Percentiles rank a stretch among this genome's conserved stretches.
These are phyloP conservation scores for Fomitopsis betulina DNA, from an alignment of 1,284 basidiomycete genomes.

Conservation along the genomic window DNA sequence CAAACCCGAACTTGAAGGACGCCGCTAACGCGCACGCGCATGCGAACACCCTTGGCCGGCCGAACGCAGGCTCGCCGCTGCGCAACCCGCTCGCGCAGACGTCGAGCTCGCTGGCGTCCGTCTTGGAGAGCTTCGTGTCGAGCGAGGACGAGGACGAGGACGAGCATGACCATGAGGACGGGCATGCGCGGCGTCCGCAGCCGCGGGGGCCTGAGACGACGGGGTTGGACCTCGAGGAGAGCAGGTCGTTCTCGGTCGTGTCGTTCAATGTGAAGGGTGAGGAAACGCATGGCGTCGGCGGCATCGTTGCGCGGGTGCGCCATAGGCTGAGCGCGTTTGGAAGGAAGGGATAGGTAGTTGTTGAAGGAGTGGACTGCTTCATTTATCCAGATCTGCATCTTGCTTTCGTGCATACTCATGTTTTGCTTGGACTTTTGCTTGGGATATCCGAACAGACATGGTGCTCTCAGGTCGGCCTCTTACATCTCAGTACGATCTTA, in stretches of 20 bases:
- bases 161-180: background rate
- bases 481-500: background rate
- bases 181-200: background rate
- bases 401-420: background rate
- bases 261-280: conserved; percentile 3
- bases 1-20: background rate
- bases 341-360: background rate
- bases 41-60: background rate
- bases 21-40: background rate
- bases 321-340: conserved; percentile 6
- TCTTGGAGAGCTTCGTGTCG: background rate
- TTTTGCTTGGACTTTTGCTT: background rate
- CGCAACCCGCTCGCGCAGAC: background rate
- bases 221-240: background rate
- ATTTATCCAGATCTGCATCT: background rate
- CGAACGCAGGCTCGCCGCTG: background rate
- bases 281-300: background rate
- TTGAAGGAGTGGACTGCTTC: too few relatives aligned
- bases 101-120: conserved; percentile 1
- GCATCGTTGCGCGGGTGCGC: conserved; percentile 7
- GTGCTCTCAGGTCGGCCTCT: background rate
- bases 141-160: background rate
- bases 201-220: background rate
- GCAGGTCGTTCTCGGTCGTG: conserved; percentile 1
- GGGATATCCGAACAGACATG: background rate